Base-by-base conservation (phyloP, 306 rosid species). In the Elaeagnus macrophylla region DNA sequence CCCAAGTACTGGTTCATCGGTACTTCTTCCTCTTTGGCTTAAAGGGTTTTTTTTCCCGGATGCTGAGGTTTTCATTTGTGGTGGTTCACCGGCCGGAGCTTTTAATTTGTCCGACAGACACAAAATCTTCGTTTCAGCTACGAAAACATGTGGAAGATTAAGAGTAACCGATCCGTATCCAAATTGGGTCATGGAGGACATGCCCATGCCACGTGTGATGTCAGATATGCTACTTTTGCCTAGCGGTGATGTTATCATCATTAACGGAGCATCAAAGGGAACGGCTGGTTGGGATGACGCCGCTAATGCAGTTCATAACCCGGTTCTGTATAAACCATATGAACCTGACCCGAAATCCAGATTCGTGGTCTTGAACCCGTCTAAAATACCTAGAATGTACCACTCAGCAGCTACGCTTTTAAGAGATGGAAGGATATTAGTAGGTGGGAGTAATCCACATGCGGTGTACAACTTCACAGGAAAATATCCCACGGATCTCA, bases 1-100 rank as follows among this genome's bases (percentile, higher is more conserved):
- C 46, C 97, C 95, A 0, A 82, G 91, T n/a, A 84, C 95, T 0
- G 91, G 95, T 0, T 88, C 97, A 1, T 78, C 97, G 7, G 88
- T 78, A 16, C 59, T 88, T 32, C 69, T 88, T 1, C 97, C 91
- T 0, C 10, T 88, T 20, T 85, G 4, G 39, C 62, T 12, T 43
- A 14, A 15, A n/a, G 52, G 12, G 44, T 37, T 19, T 39, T 46
- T 8, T 5, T 48, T 69, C 0, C 82, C 85, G 0, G 71, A 68
- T 0, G 86, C 78, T 0, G 91, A 88, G 59, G 69, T 88, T 0
- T 51, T 88, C 81, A n/a, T 88, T 0, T 88, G 97, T 37, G 97
- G 97, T 0, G 97, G 95, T 0, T 75, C 96, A 0, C 85, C 59
- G 16, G 66, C 76, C 1, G 85, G 82, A 0, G 79, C 94, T 2